A percentile compares a stretch with the other conserved stretches of the same genome.
Evolutionary conservation across 495 filamentous ascomycete species (phyloP).

Genomic region (Aspergillus olivimuriae): DNA sequence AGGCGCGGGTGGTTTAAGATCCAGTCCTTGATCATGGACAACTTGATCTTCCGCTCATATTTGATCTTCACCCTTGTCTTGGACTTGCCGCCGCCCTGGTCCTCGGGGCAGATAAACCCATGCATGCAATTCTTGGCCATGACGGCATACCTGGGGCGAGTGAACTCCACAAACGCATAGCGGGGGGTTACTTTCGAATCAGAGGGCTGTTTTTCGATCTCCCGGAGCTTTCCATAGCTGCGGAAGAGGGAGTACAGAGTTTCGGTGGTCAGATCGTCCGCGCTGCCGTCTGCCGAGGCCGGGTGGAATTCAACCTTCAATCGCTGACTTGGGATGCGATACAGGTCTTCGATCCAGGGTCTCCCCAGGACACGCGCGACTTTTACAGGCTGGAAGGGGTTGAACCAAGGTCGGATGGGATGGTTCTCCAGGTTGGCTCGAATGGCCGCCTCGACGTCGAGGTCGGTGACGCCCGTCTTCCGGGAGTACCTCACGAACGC

Average conservation of each 20-base stretch:
- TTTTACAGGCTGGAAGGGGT: slow-evolving; percentile 65
- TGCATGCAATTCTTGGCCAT: slow-evolving; percentile 93
- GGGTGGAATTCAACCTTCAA: slow-evolving; percentile 81
- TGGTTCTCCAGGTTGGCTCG: slow-evolving; percentile 54
- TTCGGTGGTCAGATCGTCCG: slow-evolving; percentile 79
- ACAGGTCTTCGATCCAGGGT: slow-evolving; percentile 95
- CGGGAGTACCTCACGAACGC: slow-evolving; percentile 86
- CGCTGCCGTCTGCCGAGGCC: slow-evolving; percentile 52
- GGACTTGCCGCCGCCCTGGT: slow-evolving; percentile 62
- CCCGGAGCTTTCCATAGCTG: slow-evolving; percentile 77
- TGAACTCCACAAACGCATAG: slow-evolving; percentile 74
- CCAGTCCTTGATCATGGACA: slow-evolving; percentile 81
- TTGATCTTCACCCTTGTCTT: slow-evolving; percentile 70
- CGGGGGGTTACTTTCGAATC: slow-evolving; percentile 79
- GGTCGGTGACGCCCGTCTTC: slow-evolving; percentile 39
- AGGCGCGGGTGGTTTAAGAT: slow-evolving; percentile 81
- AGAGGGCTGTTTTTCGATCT: slow-evolving; percentile 70
- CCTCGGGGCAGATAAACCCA: slow-evolving; percentile 62
- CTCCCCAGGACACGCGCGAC: slow-evolving; percentile 66
- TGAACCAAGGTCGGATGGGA: slow-evolving; percentile 84
- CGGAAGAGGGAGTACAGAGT: slow-evolving; percentile 82
- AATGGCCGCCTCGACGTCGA: slow-evolving; percentile 53
- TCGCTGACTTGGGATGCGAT: slow-evolving; percentile 67
- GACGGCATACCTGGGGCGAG: slow-evolving; percentile 60
- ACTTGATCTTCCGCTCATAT: slow-evolving; percentile 71